Evolutionary conservation across 176 grass and related monocot genomes (phyloP).

Genomic region (Cocos nucifera): DNA sequence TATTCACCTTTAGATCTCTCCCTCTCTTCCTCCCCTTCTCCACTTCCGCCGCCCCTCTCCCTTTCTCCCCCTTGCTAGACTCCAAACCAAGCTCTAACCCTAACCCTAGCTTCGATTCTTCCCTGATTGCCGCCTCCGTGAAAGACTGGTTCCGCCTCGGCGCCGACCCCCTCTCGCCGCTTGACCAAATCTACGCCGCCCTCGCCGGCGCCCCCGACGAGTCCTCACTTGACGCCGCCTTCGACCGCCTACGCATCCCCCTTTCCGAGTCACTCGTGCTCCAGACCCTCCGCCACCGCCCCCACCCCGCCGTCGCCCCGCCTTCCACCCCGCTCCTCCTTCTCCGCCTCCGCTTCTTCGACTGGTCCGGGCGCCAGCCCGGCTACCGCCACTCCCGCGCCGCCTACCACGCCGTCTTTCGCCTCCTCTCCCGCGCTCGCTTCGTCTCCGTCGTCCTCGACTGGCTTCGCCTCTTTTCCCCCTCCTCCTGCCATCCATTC

Average conservation of each 20-base stretch:
- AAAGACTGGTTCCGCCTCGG: constrained; percentile 51
- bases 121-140: constrained; percentile 41
- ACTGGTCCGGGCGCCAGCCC: constrained; percentile 56
- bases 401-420: constrained; percentile 57
- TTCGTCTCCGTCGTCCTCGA: constrained; percentile 45
- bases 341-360: constrained; percentile 77
- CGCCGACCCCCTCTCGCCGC: constrained; percentile 8
- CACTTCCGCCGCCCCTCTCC: constrained; percentile 3
- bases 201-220: constrained; percentile 32
- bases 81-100: constrained; percentile 7
- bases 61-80: constrained; percentile 11
- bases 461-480: constrained; percentile 83
- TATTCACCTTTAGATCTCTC: background rate
- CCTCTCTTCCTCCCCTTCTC: constrained; percentile 1
- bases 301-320: constrained; percentile 16
- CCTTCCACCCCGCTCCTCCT: constrained; percentile 33
- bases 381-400: constrained; percentile 55
- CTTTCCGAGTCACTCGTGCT: constrained; percentile 55
- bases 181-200: constrained; percentile 68
- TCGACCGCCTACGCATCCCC: constrained; percentile 23
- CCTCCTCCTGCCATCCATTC: constrained; percentile 6
- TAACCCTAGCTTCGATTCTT: constrained; percentile 1
- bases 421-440: constrained; percentile 35
- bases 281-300: constrained; percentile 37
- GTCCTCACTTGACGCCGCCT: constrained; percentile 28